Percentiles rank a stretch among this genome's conserved stretches.
Conservation (phyloP, 345 rosid species). For the Arabidopsis arenosa region DNA sequence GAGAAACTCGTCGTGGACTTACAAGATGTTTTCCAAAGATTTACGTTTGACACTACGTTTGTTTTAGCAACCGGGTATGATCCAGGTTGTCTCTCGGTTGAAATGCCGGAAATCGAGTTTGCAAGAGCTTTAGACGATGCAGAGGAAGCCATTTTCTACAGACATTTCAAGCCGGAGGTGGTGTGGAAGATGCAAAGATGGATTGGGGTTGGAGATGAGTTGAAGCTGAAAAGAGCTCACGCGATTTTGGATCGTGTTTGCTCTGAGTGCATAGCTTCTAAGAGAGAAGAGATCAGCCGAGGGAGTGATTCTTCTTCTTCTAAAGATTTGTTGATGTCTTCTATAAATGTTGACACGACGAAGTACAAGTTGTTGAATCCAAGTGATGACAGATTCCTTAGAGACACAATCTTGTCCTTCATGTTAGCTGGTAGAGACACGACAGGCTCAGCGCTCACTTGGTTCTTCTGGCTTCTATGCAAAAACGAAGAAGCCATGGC, state of each 20-base stretch:
- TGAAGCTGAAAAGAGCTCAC: slow-evolving; percentile 49
- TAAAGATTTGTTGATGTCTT: slow-evolving; percentile 48
- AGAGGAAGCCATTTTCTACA: slow-evolving; percentile 55
- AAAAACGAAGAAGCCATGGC: slow-evolving; percentile 33
- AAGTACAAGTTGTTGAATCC: slow-evolving; percentile 33
- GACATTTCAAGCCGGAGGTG: slow-evolving; percentile 51
- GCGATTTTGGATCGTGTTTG: slow-evolving; percentile 42
- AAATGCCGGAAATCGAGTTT: slow-evolving; percentile 49
- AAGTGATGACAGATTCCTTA: slow-evolving; percentile 43
- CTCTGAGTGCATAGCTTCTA: slow-evolving; percentile 35
- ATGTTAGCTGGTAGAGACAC: slow-evolving; percentile 58
- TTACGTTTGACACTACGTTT: slow-evolving; percentile 53
- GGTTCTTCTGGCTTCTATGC: slow-evolving; percentile 59
- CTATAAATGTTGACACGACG: slow-evolving; percentile 37
- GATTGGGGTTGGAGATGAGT: slow-evolving; percentile 53
- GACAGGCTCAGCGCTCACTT: slow-evolving; percentile 51
- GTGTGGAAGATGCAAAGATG: slow-evolving; percentile 57
- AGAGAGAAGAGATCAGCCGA: slow-evolving; percentile 35
- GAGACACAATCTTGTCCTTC: slow-evolving; percentile 48
- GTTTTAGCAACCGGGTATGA: slow-evolving; percentile 53
- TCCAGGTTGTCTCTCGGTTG: slow-evolving; percentile 48
- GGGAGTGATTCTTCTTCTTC: background rate
- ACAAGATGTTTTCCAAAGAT: slow-evolving; percentile 56
- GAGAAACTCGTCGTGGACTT: slow-evolving; percentile 47
- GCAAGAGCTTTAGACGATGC: slow-evolving; percentile 51